Conservation (phyloP, 371 early-diverging fungal species). For the Rhizomucor pusillus region DNA sequence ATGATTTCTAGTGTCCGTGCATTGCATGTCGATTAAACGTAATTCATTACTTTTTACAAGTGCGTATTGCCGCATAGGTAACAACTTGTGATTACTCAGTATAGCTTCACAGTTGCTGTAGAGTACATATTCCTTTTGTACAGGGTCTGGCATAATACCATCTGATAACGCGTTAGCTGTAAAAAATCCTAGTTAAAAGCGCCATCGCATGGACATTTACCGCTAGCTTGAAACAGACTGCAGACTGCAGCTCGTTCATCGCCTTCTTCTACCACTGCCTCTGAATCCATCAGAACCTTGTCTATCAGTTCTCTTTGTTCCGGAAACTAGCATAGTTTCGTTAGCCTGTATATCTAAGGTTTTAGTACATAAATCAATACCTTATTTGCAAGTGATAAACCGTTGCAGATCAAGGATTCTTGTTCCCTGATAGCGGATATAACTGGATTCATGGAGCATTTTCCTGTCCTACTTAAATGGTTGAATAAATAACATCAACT, state of each 20-base stretch:
- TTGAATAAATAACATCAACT: conserved; percentile 13
- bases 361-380: background rate
- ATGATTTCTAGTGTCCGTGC: background rate
- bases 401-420: conserved; percentile 60
- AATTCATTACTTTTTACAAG: conserved; percentile 36
- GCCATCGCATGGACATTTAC: background rate
- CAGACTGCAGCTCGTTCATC: conserved; percentile 61
- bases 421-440: conserved; percentile 49
- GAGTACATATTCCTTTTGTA: conserved; percentile 38
- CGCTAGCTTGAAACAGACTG: background rate
- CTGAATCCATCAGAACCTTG: conserved; percentile 41
- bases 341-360: background rate
- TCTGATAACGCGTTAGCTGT: background rate
- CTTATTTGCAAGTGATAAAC: conserved; percentile 44
- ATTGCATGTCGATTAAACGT: conserved; percentile 19
- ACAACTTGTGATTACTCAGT: conserved; percentile 10
- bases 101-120: conserved; percentile 22
- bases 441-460: conserved; percentile 38
- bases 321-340: conserved; percentile 59
- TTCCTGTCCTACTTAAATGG: conserved; percentile 28
- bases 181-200: background rate
- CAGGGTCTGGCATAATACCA: background rate
- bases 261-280: conserved; percentile 53
- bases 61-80: conserved; percentile 33
- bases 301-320: conserved; percentile 66